These are phyloP conservation scores for Gnomoniopsis smithogilvyi DNA, from an alignment of 2,329 filamentous ascomycete genomes.

Conservation along the genomic window DNA sequence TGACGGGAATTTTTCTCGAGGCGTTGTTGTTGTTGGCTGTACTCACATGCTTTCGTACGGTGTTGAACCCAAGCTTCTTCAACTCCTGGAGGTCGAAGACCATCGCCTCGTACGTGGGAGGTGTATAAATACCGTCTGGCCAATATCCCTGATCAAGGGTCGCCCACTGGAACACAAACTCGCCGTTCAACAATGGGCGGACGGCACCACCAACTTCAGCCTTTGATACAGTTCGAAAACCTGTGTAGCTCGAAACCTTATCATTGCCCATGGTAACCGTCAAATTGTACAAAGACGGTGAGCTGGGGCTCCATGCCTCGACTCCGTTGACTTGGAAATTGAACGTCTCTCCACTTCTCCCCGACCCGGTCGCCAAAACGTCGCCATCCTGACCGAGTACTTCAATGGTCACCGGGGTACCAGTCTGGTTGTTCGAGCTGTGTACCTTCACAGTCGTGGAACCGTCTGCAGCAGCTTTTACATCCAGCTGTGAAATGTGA, in stretches of 20 bases:
- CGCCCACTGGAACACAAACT: slow-evolving; percentile 65
- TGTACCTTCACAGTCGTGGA: slow-evolving; percentile 56
- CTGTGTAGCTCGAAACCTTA: slow-evolving; percentile 60
- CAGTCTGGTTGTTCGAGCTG: slow-evolving; percentile 34
- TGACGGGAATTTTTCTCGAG: neutral
- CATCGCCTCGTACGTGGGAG: slow-evolving; percentile 66
- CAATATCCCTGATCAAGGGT: slow-evolving; percentile 70
- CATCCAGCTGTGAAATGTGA: slow-evolving; percentile 56
- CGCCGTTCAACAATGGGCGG: slow-evolving; percentile 64
- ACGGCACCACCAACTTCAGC: slow-evolving; percentile 55
- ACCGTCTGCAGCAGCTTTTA: slow-evolving; percentile 55
- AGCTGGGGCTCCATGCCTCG: slow-evolving; percentile 62
- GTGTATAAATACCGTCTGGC: slow-evolving; percentile 66
- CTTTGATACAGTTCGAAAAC: slow-evolving; percentile 61
- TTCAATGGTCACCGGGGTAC: slow-evolving; percentile 29
- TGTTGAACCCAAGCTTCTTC: slow-evolving; percentile 67
- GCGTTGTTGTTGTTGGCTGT: neutral
- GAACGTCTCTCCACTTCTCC: slow-evolving; percentile 47
- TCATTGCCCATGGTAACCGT: slow-evolving; percentile 52
- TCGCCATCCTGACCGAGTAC: slow-evolving; percentile 35
- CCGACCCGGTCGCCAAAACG: slow-evolving; percentile 40
- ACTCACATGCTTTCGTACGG: slow-evolving; percentile 66
- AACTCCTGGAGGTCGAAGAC: slow-evolving; percentile 61
- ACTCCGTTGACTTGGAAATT: slow-evolving; percentile 52
- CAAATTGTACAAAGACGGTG: slow-evolving; percentile 63